Base-by-base conservation (phyloP, 2,329 filamentous ascomycete species). In the Fusarium cyanostomum region DNA sequence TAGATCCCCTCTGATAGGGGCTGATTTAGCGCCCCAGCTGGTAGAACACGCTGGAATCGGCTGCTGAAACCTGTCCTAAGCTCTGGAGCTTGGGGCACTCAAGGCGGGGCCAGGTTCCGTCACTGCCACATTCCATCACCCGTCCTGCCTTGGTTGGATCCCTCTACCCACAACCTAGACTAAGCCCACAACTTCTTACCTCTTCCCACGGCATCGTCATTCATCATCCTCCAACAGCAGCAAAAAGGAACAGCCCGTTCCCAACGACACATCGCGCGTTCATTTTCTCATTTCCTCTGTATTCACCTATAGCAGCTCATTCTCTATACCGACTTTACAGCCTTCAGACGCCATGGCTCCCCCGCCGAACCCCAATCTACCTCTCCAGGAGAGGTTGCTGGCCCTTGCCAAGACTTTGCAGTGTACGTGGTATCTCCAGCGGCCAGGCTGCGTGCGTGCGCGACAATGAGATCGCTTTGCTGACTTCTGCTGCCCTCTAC, bases 391-490 rank as follows among this genome's bases (percentile, higher is more conserved):
- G 81, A 86, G 93, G 74, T 81, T 97, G 59, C 79, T 92, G 72
- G 83, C 86, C 70, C 84, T 98, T 69, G 93, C 90, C 68, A 89
- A 96, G 78, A 98, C 94, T 41, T 84, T 98, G 69, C 95, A 98
- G 83, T 99, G 94, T 90, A 87, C 78, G 81, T 87, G 76, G 75
- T 66, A 49, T 60, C 50, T 60, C 59, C 28, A 60, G 39, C 54
- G 52, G 30, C 33, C 44, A 45, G 15, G 7, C 43, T 50, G 49
- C 42, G 39, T 54, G 18, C 49, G 39, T 41, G 21, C 33, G 24
- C 27, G 8, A 13, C 33, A 48, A 44, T 59, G 41, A 48, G 44
- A 56, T 60, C 49, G 52, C 52, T 58, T 59, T 64, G 58, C 70
- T 72, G 56, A 72, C 60, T 38, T n/a, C 42, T 44, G 27, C 5